Evolutionary conservation across 345 rosid species (phyloP).

Genomic region (Camelina sativa): DNA sequence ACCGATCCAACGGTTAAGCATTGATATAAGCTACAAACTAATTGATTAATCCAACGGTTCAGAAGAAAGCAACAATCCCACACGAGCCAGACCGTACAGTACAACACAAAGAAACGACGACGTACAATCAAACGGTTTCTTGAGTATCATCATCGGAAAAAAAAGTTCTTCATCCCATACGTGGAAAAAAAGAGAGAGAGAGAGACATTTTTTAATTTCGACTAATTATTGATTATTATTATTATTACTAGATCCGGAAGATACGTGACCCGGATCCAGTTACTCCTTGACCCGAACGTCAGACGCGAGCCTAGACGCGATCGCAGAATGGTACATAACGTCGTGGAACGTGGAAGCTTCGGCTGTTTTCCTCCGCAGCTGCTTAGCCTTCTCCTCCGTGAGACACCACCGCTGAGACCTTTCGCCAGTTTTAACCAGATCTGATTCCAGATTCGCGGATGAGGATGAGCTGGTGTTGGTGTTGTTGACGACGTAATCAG

Average conservation of each 20-base stretch:
- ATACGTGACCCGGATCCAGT: conserved; percentile 15
- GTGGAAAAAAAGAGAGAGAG: not conserved
- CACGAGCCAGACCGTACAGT: conserved; percentile 31
- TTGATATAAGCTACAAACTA: conserved; percentile 12
- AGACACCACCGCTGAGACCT: conserved; percentile 53
- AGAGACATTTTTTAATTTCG: not conserved
- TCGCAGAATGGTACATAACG: conserved; percentile 75
- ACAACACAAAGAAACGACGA: conserved; percentile 8
- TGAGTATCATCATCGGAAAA: conserved; percentile 1
- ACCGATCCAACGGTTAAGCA: conserved; percentile 6
- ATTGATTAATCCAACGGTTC: conserved; percentile 31
- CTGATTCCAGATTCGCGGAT: conserved; percentile 1
- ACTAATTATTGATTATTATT: conserved; percentile 7
- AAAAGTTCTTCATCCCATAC: conserved; percentile 10
- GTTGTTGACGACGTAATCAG: conserved; percentile 56
- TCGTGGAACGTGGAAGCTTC: conserved; percentile 65
- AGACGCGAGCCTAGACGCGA: conserved; percentile 75
- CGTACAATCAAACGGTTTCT: conserved; percentile 20
- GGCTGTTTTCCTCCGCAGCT: conserved; percentile 57
- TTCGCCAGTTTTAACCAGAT: conserved; percentile 31
- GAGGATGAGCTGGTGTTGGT: not conserved
- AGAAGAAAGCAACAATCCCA: conserved; percentile 11
- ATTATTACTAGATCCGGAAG: not conserved
- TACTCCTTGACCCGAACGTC: conserved; percentile 46
- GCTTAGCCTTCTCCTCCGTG: conserved; percentile 76